Base-by-base conservation (phyloP, 2,329 filamentous ascomycete genomes). In the Fusarium miscanthi region DNA sequence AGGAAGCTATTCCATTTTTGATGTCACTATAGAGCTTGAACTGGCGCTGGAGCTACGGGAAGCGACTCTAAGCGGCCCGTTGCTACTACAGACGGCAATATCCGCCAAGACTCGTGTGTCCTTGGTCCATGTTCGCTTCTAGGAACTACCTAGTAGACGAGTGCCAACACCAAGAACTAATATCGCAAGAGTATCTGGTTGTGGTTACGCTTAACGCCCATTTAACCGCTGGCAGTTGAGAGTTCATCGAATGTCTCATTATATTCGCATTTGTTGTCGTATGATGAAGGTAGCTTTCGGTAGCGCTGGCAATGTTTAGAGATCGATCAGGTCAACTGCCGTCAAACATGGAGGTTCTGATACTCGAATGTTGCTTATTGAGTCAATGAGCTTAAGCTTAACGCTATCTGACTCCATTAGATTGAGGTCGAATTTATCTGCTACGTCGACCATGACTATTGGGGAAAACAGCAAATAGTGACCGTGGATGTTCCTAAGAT, bases 11-110 rank as follows among this genome's bases (percentile, higher is more conserved):
- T 48, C 27, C 30, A 41, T n/a, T 19, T 61, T 46, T 43, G 49
- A 71, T 61, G 61, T 73, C 66, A 73, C 70, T 54, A 17, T 42
- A 41, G 30, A 51, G 38, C 45, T 37, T 37, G 38, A 42, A 23
- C 23, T 69, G 69, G 69, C 64, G 51, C 58, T 43, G 42, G 60
- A 66, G 60, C 42, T 53, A 69, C 33, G 54, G 54, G 59, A 72
- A 35, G 49, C 41, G 42, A 58, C 57, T 58, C 70, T 42, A 25
- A 31, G 38, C 65, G 65, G 70, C 56, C 70, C 70, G 70, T 46
- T 59, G 42, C 45, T 57, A 40, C 37, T 63, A 40, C 38, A 57
- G 45, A 58, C 66, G 70, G 65, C 52, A 67, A 66, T 37, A 59
- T 70, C 60, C 66, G 66, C 45, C 51, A 45, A 48, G 23, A 25